Percentiles rank a stretch among this genome's conserved stretches.
Evolutionary conservation across 2,329 filamentous ascomycete genomes (phyloP).

Genomic region (Thermochaetoides dissita): DNA sequence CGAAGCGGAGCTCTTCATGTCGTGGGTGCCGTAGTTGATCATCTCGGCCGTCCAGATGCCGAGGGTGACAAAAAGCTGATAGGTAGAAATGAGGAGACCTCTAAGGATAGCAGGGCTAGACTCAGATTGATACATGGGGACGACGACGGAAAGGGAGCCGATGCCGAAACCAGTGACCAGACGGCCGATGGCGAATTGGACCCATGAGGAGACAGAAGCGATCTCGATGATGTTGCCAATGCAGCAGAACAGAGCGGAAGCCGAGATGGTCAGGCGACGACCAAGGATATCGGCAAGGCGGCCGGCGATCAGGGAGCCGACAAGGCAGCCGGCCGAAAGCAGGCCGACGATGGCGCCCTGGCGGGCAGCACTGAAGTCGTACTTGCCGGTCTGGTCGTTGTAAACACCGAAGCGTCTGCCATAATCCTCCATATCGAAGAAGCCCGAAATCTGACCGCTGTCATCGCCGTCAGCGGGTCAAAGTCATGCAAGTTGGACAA

Average conservation of each 20-base stretch:
- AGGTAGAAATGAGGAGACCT: constrained; percentile 49
- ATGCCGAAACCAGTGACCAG: constrained; percentile 54
- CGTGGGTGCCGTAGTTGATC: constrained; percentile 49
- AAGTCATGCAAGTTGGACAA: background rate
- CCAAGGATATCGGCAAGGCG: constrained; percentile 52
- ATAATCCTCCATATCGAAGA: constrained; percentile 47
- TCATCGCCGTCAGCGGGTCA: constrained; percentile 1
- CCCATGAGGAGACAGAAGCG: constrained; percentile 40
- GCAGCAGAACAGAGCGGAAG: constrained; percentile 46
- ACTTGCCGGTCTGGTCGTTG: constrained; percentile 22
- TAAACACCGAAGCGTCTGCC: constrained; percentile 36
- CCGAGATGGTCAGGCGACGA: constrained; percentile 46
- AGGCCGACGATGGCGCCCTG: constrained; percentile 51
- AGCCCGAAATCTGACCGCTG: constrained; percentile 47
- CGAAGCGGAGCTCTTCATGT: constrained; percentile 35
- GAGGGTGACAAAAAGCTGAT: constrained; percentile 60
- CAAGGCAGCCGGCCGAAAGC: constrained; percentile 45
- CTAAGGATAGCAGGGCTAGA: constrained; percentile 53
- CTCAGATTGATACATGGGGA: constrained; percentile 64
- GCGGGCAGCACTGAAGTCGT: constrained; percentile 41
- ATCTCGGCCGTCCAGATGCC: constrained; percentile 48
- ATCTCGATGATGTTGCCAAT: constrained; percentile 57
- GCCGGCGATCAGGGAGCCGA: constrained; percentile 46
- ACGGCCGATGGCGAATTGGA: constrained; percentile 51
- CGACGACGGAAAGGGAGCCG: constrained; percentile 48